Conservation (phyloP, 192 early-diverging fungal genomes). For the Diversispora eburnea region DNA sequence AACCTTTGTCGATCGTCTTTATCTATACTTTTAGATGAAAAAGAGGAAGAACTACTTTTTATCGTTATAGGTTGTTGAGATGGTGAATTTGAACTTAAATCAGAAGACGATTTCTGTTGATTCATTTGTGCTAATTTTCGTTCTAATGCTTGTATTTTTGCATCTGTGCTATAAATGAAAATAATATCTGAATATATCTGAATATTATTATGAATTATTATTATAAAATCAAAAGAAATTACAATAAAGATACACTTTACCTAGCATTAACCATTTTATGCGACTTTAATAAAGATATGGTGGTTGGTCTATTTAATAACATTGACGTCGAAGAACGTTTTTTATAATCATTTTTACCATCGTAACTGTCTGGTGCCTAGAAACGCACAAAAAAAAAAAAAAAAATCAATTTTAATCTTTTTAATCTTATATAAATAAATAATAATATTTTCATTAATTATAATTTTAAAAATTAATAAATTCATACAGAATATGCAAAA, state of each 20-base stretch:
- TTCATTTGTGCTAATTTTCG: conserved; percentile 56
- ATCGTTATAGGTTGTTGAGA: neutral
- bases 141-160: conserved; percentile 66
- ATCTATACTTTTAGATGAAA: neutral
- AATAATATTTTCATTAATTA: neutral
- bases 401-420: neutral
- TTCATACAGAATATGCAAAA: conserved; percentile 50
- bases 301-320: conserved; percentile 37
- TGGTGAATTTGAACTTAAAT: neutral
- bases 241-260: conserved; percentile 20
- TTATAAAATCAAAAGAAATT: neutral
- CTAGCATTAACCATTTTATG: conserved; percentile 46
- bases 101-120: neutral
- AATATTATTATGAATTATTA: neutral
- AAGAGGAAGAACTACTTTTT: neutral
- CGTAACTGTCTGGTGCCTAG: conserved; percentile 43
- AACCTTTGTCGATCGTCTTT: neutral
- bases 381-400: neutral
- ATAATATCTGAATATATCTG: neutral
- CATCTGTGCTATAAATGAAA: conserved; percentile 43
- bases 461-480: conserved; percentile 18
- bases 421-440: neutral
- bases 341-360: conserved; percentile 33
- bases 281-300: conserved; percentile 44
- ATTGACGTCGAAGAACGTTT: conserved; percentile 32